A percentile compares a stretch with the other conserved stretches of the same genome.
phyloP scores from a whole-genome alignment of 192 early-diverging fungal species.

The Chytriomyces sp. region DNA sequence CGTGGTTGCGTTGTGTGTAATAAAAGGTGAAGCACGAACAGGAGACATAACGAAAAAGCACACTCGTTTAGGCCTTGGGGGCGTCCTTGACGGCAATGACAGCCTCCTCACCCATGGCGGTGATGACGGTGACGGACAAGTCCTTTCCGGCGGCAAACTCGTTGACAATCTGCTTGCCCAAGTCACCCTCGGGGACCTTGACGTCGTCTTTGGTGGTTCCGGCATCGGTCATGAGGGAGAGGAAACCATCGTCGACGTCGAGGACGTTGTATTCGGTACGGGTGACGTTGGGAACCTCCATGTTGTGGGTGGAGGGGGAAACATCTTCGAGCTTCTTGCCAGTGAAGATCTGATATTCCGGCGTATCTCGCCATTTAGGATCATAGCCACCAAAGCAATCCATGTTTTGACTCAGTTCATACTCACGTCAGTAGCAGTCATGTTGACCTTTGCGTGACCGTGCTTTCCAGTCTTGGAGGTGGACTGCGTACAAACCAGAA shows the following conservation, averaged over 20 bases:
- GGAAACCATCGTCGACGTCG: constrained; percentile 89
- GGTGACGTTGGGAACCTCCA: constrained; percentile 95
- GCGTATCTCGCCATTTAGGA: no score
- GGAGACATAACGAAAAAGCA: neutral
- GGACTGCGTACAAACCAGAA: constrained; percentile 53
- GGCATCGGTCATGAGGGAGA: constrained; percentile 78
- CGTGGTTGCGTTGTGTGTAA: no score
- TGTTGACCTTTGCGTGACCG: constrained; percentile 99
- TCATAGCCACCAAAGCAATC: neutral
- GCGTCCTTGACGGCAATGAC: constrained; percentile 81
- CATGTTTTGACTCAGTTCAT: neutral
- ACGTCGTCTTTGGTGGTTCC: constrained; percentile 94
- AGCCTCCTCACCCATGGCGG: constrained; percentile 92
- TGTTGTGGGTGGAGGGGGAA: constrained; percentile 99
- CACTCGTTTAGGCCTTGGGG: constrained; percentile 46
- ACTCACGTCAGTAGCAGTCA: constrained; percentile 79
- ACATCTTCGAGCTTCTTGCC: constrained; percentile 98
- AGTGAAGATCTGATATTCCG: constrained; percentile 81
- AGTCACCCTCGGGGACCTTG: constrained; percentile 84
- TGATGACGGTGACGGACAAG: constrained; percentile 77
- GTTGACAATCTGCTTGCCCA: constrained; percentile 71
- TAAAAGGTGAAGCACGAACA: no score
- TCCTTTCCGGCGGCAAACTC: constrained; percentile 83
- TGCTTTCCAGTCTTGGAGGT: constrained; percentile 99
- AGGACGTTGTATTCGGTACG: constrained; percentile 85